Evolutionary conservation across 1,139 yeast genomes (phyloP).

Genomic region (Blastobotrys aristatus): DNA sequence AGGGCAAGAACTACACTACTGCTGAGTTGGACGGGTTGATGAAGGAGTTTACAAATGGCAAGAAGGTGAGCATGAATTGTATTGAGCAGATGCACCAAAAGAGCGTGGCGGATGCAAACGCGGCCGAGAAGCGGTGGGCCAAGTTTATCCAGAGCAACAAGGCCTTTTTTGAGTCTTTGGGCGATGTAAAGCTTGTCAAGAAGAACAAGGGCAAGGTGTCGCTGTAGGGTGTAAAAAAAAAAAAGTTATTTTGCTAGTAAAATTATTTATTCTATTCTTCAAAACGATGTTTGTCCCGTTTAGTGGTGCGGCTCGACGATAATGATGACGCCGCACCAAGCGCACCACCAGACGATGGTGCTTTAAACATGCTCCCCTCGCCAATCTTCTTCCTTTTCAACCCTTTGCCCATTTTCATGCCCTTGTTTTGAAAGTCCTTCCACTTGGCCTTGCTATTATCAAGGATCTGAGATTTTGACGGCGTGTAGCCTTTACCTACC

Average conservation of each 20-base stretch:
- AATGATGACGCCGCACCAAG: background rate
- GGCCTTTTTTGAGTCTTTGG: background rate
- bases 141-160: background rate
- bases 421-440: slow-evolving; percentile 33
- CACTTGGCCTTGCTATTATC: slow-evolving; percentile 32
- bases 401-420: slow-evolving; percentile 23
- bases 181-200: background rate
- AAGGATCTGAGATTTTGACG: slow-evolving; percentile 20
- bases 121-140: background rate
- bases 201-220: background rate
- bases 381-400: slow-evolving; percentile 21
- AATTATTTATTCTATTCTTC: background rate
- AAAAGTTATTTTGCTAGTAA: background rate
- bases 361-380: slow-evolving; percentile 4
- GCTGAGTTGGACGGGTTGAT: background rate
- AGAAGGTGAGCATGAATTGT: background rate
- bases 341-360: background rate
- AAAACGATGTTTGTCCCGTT: background rate
- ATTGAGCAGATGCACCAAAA: background rate
- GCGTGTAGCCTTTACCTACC: background rate
- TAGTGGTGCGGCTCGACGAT: background rate
- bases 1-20: background rate
- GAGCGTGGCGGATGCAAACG: background rate
- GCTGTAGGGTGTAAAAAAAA: background rate
- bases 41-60: background rate